Evolutionary conservation across 371 early-diverging fungal genomes (phyloP), one percentile per base, ranked within the genome.

Genomic region (Syncephalastrum monosporum): DNA sequence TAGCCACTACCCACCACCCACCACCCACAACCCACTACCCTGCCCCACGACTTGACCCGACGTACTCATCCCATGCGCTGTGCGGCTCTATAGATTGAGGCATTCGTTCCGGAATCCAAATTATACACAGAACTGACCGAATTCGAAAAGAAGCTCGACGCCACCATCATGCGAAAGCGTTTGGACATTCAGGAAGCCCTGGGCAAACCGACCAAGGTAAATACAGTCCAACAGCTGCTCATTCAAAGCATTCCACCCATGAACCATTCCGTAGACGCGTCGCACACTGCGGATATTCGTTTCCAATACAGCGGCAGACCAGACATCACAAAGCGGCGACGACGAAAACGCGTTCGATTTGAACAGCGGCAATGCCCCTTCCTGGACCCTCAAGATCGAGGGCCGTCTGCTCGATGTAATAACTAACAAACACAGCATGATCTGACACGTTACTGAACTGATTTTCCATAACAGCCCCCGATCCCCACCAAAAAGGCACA

Each of bases 321-420:
- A 94, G 60, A 57, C 67, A 14, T 10, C 50, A 21, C 66, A 68
- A 41, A 53, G 57, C 23, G 73, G 74, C n/a, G 75, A 74, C 5
- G 83, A 83, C 12, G 75, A 76, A 5, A 70, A 77, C 29, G 64
- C 67, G n/a, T 69, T 79, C 52, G 81, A 76, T 64, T 60, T 82
- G 52, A 81, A 76, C 25, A 74, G 65, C 33, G 81, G 74, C 19
- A 79, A 77, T 27, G 77, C 83, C 38, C 94, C 96, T 4, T 84
- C 86, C 38, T 98, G 98, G 98, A 95, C 96, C 13, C 81, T 98
- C 44, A 86, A 86, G 56, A 83, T 98, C 24, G 93, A 96, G 63
- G 98, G 98, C 24, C 71, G 89, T 49, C 75, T 97, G 50, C 72
- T 97, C 24, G 93, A 93, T 55, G 79, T 75, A 68, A 64, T 66